Evolutionary conservation across 768 basidiomycete genomes (phyloP).

Genomic region (Lactifluus pinguis): DNA sequence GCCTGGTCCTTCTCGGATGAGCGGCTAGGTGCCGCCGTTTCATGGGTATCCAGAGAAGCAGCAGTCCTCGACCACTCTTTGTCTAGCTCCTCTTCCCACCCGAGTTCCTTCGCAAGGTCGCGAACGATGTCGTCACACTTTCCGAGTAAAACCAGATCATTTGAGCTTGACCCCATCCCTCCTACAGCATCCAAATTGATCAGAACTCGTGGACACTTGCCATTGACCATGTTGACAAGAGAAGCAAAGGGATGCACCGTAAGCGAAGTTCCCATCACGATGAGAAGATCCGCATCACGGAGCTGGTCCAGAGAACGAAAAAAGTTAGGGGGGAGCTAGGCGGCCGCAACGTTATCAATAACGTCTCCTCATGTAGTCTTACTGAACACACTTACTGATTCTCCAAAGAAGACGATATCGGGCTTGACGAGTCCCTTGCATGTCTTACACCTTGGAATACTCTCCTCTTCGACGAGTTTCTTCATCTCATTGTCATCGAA

Average conservation of each 20-base stretch:
- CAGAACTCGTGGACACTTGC: constrained; percentile 16
- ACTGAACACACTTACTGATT: constrained; percentile 40
- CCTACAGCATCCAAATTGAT: constrained; percentile 19
- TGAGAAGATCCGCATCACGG: constrained; percentile 55
- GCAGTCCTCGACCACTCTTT: constrained; percentile 10
- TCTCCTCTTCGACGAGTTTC: constrained; percentile 45
- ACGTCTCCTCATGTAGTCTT: too few relatives aligned
- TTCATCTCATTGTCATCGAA: constrained; percentile 66
- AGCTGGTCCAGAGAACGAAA: constrained; percentile 45
- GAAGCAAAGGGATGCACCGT: constrained; percentile 20
- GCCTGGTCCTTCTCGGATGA: not conserved
- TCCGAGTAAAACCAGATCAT: constrained; percentile 17
- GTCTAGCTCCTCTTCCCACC: constrained; percentile 18
- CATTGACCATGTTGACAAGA: constrained; percentile 5
- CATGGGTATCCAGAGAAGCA: not conserved
- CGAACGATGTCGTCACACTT: constrained; percentile 19
- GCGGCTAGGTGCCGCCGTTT: not conserved
- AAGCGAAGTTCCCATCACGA: constrained; percentile 19
- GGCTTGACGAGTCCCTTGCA: constrained; percentile 80
- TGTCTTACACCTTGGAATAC: constrained; percentile 56
- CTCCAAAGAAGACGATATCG: constrained; percentile 94
- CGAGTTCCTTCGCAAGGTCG: constrained; percentile 16
- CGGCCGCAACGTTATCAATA: not conserved
- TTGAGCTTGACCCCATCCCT: constrained; percentile 6
- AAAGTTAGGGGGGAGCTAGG: constrained; percentile 67